These are phyloP conservation scores for Tremella fuciformis DNA, from an alignment of 768 basidiomycete genomes.

Conservation along the genomic window DNA sequence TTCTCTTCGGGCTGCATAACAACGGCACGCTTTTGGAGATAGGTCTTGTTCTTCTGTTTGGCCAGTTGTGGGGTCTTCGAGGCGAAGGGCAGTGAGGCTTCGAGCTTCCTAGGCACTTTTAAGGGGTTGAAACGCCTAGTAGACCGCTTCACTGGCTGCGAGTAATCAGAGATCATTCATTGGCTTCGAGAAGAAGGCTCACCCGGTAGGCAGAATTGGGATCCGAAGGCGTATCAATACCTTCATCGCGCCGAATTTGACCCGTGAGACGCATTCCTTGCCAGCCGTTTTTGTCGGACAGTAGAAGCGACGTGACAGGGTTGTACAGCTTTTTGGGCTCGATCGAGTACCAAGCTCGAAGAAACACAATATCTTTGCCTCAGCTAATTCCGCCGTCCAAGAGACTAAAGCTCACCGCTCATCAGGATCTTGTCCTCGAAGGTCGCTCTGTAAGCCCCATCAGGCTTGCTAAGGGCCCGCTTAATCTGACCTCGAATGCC, in stretches of 20 bases:
- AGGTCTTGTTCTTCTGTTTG: conserved; percentile 71
- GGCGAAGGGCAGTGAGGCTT: conserved; percentile 83
- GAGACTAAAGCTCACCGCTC: conserved; percentile 67
- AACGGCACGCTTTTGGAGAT: conserved; percentile 90
- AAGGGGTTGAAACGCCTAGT: conserved; percentile 87
- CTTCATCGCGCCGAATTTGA: conserved; percentile 80
- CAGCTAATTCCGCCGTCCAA: background rate
- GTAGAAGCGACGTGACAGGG: conserved; percentile 84
- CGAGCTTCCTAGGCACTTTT: conserved; percentile 82
- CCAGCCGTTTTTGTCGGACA: conserved; percentile 80
- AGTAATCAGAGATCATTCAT: background rate
- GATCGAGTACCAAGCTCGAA: conserved; percentile 94
- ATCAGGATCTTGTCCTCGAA: conserved; percentile 97
- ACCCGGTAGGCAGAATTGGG: conserved; percentile 85
- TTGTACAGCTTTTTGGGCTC: conserved; percentile 95
- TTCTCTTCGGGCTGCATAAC: conserved; percentile 94
- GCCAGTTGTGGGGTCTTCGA: conserved; percentile 84
- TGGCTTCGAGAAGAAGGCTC: conserved; percentile 18
- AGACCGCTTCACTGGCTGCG: conserved; percentile 65
- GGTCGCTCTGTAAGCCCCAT: conserved; percentile 90
- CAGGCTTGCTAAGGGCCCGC: conserved; percentile 90
- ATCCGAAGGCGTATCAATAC: conserved; percentile 72
- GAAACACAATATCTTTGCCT: conserved; percentile 78
- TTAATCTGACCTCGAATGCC: conserved; percentile 96
- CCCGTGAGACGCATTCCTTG: conserved; percentile 94